phyloP scores from a whole-genome alignment of 106 monocot genomes.

The Acorus calamus region DNA sequence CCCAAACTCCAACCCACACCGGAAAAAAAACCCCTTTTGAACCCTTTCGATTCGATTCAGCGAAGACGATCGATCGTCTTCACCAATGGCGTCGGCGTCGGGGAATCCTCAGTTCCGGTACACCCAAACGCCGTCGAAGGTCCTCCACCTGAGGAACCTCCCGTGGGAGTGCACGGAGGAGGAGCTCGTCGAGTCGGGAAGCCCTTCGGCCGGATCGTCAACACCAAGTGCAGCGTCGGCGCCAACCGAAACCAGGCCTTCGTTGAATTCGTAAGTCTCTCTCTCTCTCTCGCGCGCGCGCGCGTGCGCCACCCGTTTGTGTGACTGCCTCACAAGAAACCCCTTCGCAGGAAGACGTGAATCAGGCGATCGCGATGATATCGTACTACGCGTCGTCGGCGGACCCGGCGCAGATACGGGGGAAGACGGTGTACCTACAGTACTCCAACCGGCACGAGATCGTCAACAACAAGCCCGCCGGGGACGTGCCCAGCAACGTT shows the following conservation, averaged over 20 bases:
- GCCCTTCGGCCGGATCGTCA: slow-evolving; percentile 44
- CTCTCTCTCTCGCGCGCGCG: background rate
- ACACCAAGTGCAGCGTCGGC: slow-evolving; percentile 47
- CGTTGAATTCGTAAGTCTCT: slow-evolving; percentile 42
- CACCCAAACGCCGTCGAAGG: slow-evolving; percentile 55
- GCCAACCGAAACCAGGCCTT: slow-evolving; percentile 57
- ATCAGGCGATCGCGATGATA: slow-evolving; percentile 56
- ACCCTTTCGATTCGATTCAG: no score
- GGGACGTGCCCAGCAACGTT: slow-evolving; percentile 35
- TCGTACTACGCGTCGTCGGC: slow-evolving; percentile 51
- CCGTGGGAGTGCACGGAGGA: slow-evolving; percentile 53
- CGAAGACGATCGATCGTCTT: no score
- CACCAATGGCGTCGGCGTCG: slow-evolving; percentile 25
- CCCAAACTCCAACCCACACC: no score
- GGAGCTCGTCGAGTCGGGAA: slow-evolving; percentile 47
- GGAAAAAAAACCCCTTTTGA: no score
- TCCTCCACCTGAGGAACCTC: slow-evolving; percentile 46
- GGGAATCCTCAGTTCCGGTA: slow-evolving; percentile 47
- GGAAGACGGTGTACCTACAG: slow-evolving; percentile 58
- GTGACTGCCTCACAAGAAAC: background rate
- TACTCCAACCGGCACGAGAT: slow-evolving; percentile 54
- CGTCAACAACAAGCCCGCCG: slow-evolving; percentile 31
- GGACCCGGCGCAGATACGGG: slow-evolving; percentile 54
- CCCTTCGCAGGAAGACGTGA: slow-evolving; percentile 26
- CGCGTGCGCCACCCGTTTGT: background rate